A percentile compares a stretch with the other conserved stretches of the same genome.
These are phyloP conservation scores for Phalaenopsis hybrid DNA, from an alignment of 116 monocot genomes.

Conservation along the genomic window DNA sequence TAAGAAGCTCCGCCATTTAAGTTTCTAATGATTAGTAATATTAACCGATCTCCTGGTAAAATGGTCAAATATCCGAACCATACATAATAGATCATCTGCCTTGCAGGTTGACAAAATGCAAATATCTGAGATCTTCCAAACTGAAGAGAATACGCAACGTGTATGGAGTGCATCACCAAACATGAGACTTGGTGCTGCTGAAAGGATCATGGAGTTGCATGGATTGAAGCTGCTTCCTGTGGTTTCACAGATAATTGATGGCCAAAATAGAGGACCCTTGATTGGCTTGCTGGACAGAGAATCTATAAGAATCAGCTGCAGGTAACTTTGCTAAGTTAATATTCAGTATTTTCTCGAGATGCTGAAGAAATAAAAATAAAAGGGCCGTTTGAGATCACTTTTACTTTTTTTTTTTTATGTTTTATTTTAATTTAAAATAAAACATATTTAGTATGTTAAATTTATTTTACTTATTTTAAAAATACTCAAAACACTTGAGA, in stretches of 20 bases:
- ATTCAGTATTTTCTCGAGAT: neutral
- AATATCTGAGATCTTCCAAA: slow-evolving; percentile 33
- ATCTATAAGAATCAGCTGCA: slow-evolving; percentile 48
- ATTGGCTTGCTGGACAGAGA: slow-evolving; percentile 60
- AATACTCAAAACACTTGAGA: too few relatives aligned
- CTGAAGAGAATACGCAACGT: slow-evolving; percentile 17
- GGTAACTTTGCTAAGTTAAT: slow-evolving; percentile 26
- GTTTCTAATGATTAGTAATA: too few relatives aligned
- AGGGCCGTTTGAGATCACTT: too few relatives aligned
- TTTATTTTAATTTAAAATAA: too few relatives aligned
- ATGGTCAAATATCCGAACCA: neutral
- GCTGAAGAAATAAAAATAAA: neutral
- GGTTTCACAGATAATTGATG: slow-evolving; percentile 21
- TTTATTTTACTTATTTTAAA: too few relatives aligned
- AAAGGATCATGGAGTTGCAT: slow-evolving; percentile 54
- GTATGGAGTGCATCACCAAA: slow-evolving; percentile 40
- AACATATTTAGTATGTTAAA: too few relatives aligned
- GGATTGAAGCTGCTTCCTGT: slow-evolving; percentile 50
- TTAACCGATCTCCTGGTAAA: too few relatives aligned
- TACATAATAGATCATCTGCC: neutral
- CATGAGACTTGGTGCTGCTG: slow-evolving; percentile 43
- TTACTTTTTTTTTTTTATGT: too few relatives aligned
- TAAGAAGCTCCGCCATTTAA: too few relatives aligned
- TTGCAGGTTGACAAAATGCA: slow-evolving; percentile 30
- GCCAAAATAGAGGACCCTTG: slow-evolving; percentile 16